These are phyloP conservation scores for Globisporangium mamillatum DNA, from an alignment of 352 stramenopile genomes.

Conservation along the genomic window DNA sequence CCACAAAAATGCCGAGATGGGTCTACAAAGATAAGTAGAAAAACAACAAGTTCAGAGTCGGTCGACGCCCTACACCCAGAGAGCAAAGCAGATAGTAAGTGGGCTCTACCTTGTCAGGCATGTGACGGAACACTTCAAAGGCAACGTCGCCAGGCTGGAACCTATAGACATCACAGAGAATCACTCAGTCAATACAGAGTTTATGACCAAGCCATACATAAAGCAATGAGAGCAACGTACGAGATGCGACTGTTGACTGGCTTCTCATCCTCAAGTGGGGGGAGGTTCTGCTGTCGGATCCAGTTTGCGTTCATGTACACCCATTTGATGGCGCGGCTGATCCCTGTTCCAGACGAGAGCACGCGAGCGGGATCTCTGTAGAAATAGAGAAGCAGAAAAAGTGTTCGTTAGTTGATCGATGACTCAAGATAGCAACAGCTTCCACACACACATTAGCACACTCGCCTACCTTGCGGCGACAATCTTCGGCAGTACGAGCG, in stretches of 20 bases:
- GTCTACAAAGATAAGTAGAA: constrained; percentile 18
- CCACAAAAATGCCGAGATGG: constrained; percentile 57
- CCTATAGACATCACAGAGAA: constrained; percentile 19
- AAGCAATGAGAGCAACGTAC: constrained; percentile 22
- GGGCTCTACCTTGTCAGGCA: constrained; percentile 71
- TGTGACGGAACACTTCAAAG: constrained; percentile 85
- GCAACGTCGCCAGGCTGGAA: constrained; percentile 54
- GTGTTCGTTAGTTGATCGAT: not conserved
- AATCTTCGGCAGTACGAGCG: constrained; percentile 73
- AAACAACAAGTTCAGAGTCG: not conserved
- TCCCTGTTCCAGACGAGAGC: constrained; percentile 56
- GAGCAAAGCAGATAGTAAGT: not conserved
- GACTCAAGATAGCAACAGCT: not conserved
- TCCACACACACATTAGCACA: not conserved
- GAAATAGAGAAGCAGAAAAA: constrained; percentile 8
- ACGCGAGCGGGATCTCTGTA: constrained; percentile 65
- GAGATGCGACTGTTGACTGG: constrained; percentile 25
- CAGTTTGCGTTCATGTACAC: constrained; percentile 85
- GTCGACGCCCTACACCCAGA: not conserved
- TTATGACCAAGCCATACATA: constrained; percentile 1
- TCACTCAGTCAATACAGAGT: constrained; percentile 1
- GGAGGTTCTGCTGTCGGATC: constrained; percentile 71
- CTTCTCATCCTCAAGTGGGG: constrained; percentile 32
- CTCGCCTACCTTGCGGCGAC: constrained; percentile 41
- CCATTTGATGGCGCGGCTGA: constrained; percentile 84